Evolutionary conservation across 2,329 filamentous ascomycete genomes (phyloP).

Genomic region (Aotearoamyces nothofagi): DNA sequence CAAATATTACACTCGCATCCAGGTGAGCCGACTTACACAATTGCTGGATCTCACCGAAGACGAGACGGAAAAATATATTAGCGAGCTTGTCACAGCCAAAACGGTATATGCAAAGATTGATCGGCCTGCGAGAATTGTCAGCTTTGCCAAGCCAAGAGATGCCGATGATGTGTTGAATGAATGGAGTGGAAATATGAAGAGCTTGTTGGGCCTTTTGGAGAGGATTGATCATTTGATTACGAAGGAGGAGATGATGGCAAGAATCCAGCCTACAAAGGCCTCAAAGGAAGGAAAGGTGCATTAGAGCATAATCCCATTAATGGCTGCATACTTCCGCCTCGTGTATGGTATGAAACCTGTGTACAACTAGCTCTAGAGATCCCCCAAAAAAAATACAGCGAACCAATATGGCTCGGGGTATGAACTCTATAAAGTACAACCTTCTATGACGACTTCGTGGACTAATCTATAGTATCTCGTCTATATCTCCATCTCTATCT

Average conservation of each 20-base stretch:
- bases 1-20: constrained; percentile 97
- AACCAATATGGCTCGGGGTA: too few relatives aligned
- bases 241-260: constrained; percentile 99
- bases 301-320: too few relatives aligned
- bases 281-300: constrained; percentile 1
- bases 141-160: constrained; percentile 86
- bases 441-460: too few relatives aligned
- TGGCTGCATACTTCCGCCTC: too few relatives aligned
- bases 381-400: too few relatives aligned
- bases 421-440: too few relatives aligned
- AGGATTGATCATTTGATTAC: constrained; percentile 96
- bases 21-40: constrained; percentile 78
- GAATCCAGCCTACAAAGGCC: constrained; percentile 56
- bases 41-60: constrained; percentile 85
- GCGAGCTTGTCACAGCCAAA: constrained; percentile 90
- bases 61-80: constrained; percentile 98
- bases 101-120: constrained; percentile 98
- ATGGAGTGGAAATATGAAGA: constrained; percentile 98
- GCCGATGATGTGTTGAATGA: constrained; percentile 95
- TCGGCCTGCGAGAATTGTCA: constrained; percentile 79
- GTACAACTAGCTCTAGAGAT: too few relatives aligned
- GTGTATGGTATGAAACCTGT: too few relatives aligned
- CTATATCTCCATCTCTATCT: not conserved
- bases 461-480: not conserved
- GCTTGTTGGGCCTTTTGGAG: constrained; percentile 68